Evolutionary conservation across 345 rosid species (phyloP).

Genomic region (Corchorus olitorius): DNA sequence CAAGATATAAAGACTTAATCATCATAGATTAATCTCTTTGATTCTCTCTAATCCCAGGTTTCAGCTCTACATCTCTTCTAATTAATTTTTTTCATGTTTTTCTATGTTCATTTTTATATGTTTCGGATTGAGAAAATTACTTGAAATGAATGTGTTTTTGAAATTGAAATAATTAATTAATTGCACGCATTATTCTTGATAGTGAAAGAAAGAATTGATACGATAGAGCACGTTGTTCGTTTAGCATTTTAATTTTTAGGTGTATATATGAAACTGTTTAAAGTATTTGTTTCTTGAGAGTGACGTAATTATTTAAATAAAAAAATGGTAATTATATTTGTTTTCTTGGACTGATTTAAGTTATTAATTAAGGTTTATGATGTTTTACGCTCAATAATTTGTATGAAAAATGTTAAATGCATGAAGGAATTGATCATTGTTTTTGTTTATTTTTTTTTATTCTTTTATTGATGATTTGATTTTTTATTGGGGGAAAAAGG

Average conservation of each 20-base stretch:
- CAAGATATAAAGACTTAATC: conserved; percentile 1
- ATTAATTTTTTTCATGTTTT: background rate
- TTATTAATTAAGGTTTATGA: background rate
- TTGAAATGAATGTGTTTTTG: background rate
- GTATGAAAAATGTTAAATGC: background rate
- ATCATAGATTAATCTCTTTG: background rate
- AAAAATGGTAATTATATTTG: background rate
- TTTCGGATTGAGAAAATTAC: background rate
- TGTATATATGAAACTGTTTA: background rate
- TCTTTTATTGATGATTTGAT: conserved; percentile 2
- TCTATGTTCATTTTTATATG: background rate
- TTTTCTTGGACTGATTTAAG: background rate
- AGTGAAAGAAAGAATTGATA: background rate
- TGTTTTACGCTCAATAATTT: background rate
- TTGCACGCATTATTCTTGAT: background rate
- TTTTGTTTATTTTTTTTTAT: background rate
- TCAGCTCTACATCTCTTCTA: background rate
- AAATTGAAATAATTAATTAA: background rate
- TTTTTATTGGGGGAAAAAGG: background rate
- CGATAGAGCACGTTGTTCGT: background rate
- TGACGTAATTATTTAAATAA: background rate
- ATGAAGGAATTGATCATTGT: background rate
- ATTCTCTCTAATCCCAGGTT: conserved; percentile 3
- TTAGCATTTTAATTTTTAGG: background rate
- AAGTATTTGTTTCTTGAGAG: background rate